Evolutionary conservation across 2,329 filamentous ascomycete species (phyloP), one percentile per base, ranked within the genome.

Genomic region (Huntiella abstrusa): DNA sequence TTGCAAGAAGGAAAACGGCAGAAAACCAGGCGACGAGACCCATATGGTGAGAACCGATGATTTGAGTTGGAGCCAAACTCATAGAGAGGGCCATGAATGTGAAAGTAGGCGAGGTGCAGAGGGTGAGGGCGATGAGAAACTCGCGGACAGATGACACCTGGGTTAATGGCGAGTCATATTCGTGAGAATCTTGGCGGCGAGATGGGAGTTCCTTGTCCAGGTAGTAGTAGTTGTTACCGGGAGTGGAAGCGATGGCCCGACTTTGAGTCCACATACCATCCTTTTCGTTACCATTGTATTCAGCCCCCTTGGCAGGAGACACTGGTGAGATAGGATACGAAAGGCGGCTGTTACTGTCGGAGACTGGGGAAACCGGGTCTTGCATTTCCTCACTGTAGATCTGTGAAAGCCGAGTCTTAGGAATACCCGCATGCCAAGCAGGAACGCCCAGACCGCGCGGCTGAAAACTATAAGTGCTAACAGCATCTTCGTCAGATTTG

Each of bases 1-100:
- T 60, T 4, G 63, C 70, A 52, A 77, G 56, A 8, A 63, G 65
- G 54, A 75, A 80, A 1, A 70, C 71, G 0, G 71, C 72, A 7
- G 72, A 62, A 42, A 70, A 66, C 72, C 74, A 77, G 28, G 45
- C 43, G 1, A 43, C 46, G 22, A 47, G 43, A 15, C 46, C 46
- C 46, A 47, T 47, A 34, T 43, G 46, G 13, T 47, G 46, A 28
- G 46, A 47, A 10, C 46, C 46, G 16, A 52, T 50, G 22, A 46
- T 42, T 22, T 46, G 43, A 8, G 48, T 44, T 28, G 51, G 51
- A 4, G 48, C 51, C 13, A 52, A 39, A 28, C 43, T 41, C 37
- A 50, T 48, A 12, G 51, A 45, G 4, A 50, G 41, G 19, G 39
- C 48, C 10, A 48, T 47, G 36, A 50, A 52, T 11, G 41, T 41